Base-by-base conservation (phyloP, 2,329 filamentous ascomycete species). In the Neocatenulostroma microsporum region DNA sequence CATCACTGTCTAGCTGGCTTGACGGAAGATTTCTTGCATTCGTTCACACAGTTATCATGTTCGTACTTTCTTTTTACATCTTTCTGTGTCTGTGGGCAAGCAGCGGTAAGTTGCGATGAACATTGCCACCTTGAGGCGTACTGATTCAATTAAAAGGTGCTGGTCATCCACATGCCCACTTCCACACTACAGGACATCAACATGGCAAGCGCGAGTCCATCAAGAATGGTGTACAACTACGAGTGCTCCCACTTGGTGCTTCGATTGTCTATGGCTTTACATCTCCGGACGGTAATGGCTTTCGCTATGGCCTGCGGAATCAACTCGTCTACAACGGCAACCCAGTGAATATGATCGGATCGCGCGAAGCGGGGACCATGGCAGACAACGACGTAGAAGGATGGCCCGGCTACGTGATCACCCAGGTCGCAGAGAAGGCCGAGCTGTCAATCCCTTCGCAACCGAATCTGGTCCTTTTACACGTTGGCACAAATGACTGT, bases 401-500 rank as follows among this genome's bases (percentile, higher is more conserved):
- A 18, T 34, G 33, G 29, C 39, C 36, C 3, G 42, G 42, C 12
- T 42, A 32, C 25, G 19, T 32, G 13, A 45, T 45, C 35, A 34
- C 33, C 10, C 39, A 45, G 31, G 39, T 45, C 30, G 32, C 42
- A 2, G 36, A 28, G 19, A 24, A 30, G 21, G 42, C 40, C 4
- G 32, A 11, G 20, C 30, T 20, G 12, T 32, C 12, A 15, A 27
- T 36, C 21, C 14, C 19, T 4, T 34, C 15, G 23, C 7, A 23
- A 19, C 36, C 42, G 13, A 40, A 40, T 24, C 35, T 37, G 12
- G 34, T 45, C 15, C 32, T 45, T 4, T 18, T 45, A 17, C 30
- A 39, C 21, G 42, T 36, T 15, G 42, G 42, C 23, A 45, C 39
- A 8, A 37, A 45, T 20, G 41, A 43, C 29, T 33, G 28, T 15